A percentile compares a stretch with the other conserved stretches of the same genome.
Conservation (phyloP, 768 basidiomycete species). For the Kwoniella bestiolae region DNA sequence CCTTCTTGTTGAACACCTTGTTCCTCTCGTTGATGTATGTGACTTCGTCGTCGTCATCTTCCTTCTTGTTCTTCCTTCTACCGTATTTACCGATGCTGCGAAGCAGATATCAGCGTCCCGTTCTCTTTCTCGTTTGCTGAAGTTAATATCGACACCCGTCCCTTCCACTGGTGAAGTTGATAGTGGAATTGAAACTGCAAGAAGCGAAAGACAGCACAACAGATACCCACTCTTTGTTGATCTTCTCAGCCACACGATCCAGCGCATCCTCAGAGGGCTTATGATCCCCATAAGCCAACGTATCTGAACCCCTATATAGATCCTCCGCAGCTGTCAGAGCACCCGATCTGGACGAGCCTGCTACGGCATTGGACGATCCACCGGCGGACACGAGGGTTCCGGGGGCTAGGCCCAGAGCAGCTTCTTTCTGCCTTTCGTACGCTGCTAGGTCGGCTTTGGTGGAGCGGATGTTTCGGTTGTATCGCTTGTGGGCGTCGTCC, state of each 20-base stretch:
- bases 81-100: constrained; percentile 73
- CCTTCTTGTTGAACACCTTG: constrained; percentile 94
- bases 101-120: background rate
- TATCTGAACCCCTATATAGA: constrained; percentile 92
- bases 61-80: constrained; percentile 83
- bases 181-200: too few relatives aligned
- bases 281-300: constrained; percentile 88
- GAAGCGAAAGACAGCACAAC: background rate
- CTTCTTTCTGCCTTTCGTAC: constrained; percentile 88
- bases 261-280: constrained; percentile 95
- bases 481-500: constrained; percentile 82
- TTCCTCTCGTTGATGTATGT: constrained; percentile 99
- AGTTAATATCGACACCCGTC: background rate
- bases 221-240: constrained; percentile 85
- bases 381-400: constrained; percentile 65
- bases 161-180: too few relatives aligned
- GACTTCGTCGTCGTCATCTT: constrained; percentile 93
- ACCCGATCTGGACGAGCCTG: constrained; percentile 43
- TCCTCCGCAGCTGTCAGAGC: constrained; percentile 66
- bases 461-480: constrained; percentile 87
- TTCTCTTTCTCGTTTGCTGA: background rate
- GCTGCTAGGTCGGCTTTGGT: constrained; percentile 84
- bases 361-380: constrained; percentile 43
- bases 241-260: constrained; percentile 84
- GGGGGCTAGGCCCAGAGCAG: constrained; percentile 73